Evolutionary conservation across 352 stramenopile genomes (phyloP).

Genomic region (Phytophthora litchii): DNA sequence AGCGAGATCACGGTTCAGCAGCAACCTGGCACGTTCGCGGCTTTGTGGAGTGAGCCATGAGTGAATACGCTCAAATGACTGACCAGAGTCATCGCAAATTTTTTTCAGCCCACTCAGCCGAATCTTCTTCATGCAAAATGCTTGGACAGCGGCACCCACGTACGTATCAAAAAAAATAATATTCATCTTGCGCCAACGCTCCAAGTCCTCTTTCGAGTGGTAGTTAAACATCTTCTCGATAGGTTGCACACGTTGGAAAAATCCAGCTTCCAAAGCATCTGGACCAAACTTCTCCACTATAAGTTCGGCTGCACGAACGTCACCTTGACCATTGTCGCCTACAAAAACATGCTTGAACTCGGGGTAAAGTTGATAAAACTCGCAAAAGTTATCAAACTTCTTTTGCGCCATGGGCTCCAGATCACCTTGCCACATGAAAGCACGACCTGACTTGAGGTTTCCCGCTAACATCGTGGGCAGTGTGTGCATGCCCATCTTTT

Average conservation of each 20-base stretch:
- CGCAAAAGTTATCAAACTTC: slow-evolving; percentile 94
- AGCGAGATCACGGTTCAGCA: slow-evolving; percentile 73
- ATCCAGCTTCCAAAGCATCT: slow-evolving; percentile 74
- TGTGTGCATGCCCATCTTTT: slow-evolving; percentile 94
- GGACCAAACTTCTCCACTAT: slow-evolving; percentile 81
- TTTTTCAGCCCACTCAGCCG: slow-evolving; percentile 70
- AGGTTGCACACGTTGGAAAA: slow-evolving; percentile 91
- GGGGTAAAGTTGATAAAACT: slow-evolving; percentile 98
- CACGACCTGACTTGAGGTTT: slow-evolving; percentile 92
- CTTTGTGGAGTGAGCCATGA: slow-evolving; percentile 61
- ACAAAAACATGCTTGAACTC: slow-evolving; percentile 99
- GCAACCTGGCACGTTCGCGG: slow-evolving; percentile 58
- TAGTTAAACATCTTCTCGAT: slow-evolving; percentile 88
- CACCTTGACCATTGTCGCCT: slow-evolving; percentile 97
- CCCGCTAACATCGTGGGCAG: slow-evolving; percentile 95
- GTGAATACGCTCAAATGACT: slow-evolving; percentile 63
- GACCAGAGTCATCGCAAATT: slow-evolving; percentile 58
- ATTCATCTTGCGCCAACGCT: slow-evolving; percentile 85
- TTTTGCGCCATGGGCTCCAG: slow-evolving; percentile 97
- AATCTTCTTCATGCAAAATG: slow-evolving; percentile 74
- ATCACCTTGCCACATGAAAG: slow-evolving; percentile 96
- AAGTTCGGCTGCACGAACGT: slow-evolving; percentile 91
- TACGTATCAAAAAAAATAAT: slow-evolving; percentile 94
- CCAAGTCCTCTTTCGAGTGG: slow-evolving; percentile 70
- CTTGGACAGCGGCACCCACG: slow-evolving; percentile 82